These are phyloP conservation scores for Elsinoe batatas DNA, from an alignment of 2,329 filamentous ascomycete genomes.

Conservation along the genomic window DNA sequence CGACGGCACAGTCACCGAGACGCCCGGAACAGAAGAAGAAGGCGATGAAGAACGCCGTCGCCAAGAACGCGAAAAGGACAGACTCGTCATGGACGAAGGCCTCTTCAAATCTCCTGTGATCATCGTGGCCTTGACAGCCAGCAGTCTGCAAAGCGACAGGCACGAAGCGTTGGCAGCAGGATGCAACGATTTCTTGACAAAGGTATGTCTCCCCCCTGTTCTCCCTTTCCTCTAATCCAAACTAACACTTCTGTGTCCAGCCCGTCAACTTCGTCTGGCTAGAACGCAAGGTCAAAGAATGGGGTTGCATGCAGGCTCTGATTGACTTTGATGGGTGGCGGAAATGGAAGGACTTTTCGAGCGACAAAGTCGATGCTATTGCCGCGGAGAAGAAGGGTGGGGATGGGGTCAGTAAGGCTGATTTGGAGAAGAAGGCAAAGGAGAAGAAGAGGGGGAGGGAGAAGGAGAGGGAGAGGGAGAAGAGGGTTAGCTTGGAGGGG, in stretches of 20 bases:
- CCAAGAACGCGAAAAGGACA: slow-evolving; percentile 51
- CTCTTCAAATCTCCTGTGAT: slow-evolving; percentile 96
- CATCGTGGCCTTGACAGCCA: slow-evolving; percentile 92
- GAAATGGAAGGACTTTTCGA: slow-evolving; percentile 73
- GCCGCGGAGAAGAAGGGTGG: slow-evolving; percentile 26
- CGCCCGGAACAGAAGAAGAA: slow-evolving; percentile 16
- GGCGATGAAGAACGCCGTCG: slow-evolving; percentile 31
- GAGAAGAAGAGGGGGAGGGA: slow-evolving; percentile 11
- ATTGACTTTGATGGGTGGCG: slow-evolving; percentile 98
- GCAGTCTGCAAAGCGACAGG: slow-evolving; percentile 85
- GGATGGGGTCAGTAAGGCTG: slow-evolving; percentile 4
- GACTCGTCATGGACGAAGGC: slow-evolving; percentile 50
- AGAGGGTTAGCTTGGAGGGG: background rate
- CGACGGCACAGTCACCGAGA: slow-evolving; percentile 18
- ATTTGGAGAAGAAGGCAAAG: slow-evolving; percentile 1
- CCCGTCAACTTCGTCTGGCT: slow-evolving; percentile 97
- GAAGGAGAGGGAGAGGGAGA: background rate
- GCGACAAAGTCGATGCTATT: slow-evolving; percentile 25
- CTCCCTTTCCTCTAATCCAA: slow-evolving; percentile 95
- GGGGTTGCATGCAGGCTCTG: slow-evolving; percentile 98
- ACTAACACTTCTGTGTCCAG: slow-evolving; percentile 54
- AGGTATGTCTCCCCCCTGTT: slow-evolving; percentile 61
- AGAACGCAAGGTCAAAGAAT: slow-evolving; percentile 95
- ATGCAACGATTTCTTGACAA: slow-evolving; percentile 96
- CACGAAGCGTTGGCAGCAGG: slow-evolving; percentile 91